Percentiles rank a stretch among this genome's conserved stretches.
These are phyloP conservation scores for Blastobotrys ciferrii DNA, from an alignment of 1,139 yeast species.

Conservation along the genomic window DNA sequence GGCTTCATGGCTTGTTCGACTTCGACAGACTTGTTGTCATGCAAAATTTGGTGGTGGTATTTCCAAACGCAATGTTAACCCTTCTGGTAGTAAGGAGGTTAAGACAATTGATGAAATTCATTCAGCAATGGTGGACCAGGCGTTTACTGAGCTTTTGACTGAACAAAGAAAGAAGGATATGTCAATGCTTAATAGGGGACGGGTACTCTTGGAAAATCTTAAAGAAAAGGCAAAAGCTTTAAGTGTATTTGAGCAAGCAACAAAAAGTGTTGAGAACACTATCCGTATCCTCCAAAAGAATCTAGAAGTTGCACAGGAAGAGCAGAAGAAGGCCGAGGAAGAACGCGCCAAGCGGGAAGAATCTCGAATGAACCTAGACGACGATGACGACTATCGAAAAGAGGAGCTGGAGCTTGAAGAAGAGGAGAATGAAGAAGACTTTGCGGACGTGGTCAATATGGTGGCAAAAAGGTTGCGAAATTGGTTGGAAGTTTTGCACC, in stretches of 20 bases:
- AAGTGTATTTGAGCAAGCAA: constrained; percentile 42
- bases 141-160: constrained; percentile 49
- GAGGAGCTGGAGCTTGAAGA: constrained; percentile 33
- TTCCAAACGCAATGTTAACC: constrained; percentile 31
- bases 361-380: constrained; percentile 8
- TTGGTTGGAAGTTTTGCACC: constrained; percentile 66
- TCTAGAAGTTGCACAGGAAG: constrained; percentile 17
- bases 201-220: constrained; percentile 51
- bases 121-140: constrained; percentile 56
- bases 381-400: background rate
- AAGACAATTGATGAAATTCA: constrained; percentile 66
- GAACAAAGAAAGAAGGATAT: constrained; percentile 50
- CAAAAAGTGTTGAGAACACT: constrained; percentile 41
- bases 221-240: constrained; percentile 53
- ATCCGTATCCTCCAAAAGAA: constrained; percentile 25
- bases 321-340: constrained; percentile 23
- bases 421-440: constrained; percentile 32
- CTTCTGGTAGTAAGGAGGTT: constrained; percentile 29
- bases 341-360: constrained; percentile 17
- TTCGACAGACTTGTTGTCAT: constrained; percentile 82
- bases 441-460: constrained; percentile 1
- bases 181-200: constrained; percentile 55
- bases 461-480: constrained; percentile 21
- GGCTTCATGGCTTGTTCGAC: constrained; percentile 56
- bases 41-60: constrained; percentile 59